These are phyloP conservation scores for Xerocomellus intermedius DNA, from an alignment of 768 basidiomycete species.

Conservation along the genomic window DNA sequence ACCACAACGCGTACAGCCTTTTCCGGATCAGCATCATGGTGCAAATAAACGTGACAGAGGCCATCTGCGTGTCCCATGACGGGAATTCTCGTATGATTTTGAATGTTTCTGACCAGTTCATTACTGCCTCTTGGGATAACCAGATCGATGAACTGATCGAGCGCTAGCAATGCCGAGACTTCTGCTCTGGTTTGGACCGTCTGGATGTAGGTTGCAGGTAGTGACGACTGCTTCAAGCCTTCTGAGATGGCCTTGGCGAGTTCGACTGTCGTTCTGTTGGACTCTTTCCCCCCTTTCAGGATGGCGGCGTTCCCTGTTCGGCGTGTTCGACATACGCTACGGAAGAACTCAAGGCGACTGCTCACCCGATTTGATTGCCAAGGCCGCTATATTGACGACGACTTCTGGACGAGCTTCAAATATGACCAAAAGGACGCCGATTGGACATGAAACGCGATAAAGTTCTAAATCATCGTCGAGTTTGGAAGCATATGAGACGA, in stretches of 20 bases:
- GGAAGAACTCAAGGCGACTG: neutral
- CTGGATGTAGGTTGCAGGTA: conserved; percentile 85
- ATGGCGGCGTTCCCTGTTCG: conserved; percentile 90
- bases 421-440: conserved; percentile 93
- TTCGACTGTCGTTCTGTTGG: conserved; percentile 71
- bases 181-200: conserved; percentile 89
- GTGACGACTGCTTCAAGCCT: conserved; percentile 68
- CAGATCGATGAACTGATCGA: conserved; percentile 93
- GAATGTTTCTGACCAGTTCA: conserved; percentile 82
- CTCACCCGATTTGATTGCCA: conserved; percentile 95
- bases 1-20: conserved; percentile 82
- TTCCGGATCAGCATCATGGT: conserved; percentile 71
- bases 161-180: conserved; percentile 79
- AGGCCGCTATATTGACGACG: conserved; percentile 92
- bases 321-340: neutral
- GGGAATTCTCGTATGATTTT: conserved; percentile 86
- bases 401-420: conserved; percentile 98
- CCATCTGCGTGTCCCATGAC: conserved; percentile 99
- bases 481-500: conserved; percentile 84
- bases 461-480: conserved; percentile 86
- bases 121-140: conserved; percentile 97
- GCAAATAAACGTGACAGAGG: conserved; percentile 86
- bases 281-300: conserved; percentile 97
- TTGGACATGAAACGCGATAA: conserved; percentile 93
- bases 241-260: conserved; percentile 77